These are phyloP conservation scores for Aspergillus baeticus DNA, from an alignment of 495 filamentous ascomycete species.

Conservation along the genomic window DNA sequence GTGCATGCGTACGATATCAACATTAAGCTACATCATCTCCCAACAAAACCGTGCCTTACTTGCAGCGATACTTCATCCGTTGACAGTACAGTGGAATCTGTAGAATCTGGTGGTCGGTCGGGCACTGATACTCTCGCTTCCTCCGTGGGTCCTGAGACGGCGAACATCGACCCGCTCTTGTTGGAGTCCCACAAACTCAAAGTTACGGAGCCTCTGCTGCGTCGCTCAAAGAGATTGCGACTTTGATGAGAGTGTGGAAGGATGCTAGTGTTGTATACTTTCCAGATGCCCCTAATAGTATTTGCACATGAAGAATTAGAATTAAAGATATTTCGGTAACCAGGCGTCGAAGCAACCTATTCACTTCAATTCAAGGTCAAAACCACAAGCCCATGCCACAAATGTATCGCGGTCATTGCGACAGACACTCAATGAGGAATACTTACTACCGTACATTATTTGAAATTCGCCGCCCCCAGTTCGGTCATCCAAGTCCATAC, in stretches of 20 bases:
- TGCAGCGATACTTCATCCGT: neutral
- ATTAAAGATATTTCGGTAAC: no score
- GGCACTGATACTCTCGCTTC: conserved; percentile 5
- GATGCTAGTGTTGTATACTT: neutral
- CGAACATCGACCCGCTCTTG: conserved; percentile 1
- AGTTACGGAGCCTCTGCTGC: neutral
- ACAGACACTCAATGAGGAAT: no score
- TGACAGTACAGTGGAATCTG: neutral
- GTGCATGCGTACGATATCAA: conserved; percentile 23
- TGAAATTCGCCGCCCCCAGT: no score
- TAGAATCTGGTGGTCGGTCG: neutral
- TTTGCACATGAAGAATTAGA: no score
- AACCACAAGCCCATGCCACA: no score
- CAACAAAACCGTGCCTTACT: neutral
- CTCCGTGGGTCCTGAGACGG: conserved; percentile 1
- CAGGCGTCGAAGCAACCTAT: no score
- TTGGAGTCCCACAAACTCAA: neutral
- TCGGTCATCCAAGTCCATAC: no score
- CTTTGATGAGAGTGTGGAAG: neutral
- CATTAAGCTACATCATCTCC: conserved; percentile 7
- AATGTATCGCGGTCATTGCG: no score
- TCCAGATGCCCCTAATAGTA: neutral
- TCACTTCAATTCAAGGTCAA: no score
- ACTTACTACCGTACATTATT: no score
- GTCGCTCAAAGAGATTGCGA: conserved; percentile 3